Evolutionary conservation across 768 basidiomycete species (phyloP), one percentile per base, ranked within the genome.

Genomic region (Flagelloscypha sp.): DNA sequence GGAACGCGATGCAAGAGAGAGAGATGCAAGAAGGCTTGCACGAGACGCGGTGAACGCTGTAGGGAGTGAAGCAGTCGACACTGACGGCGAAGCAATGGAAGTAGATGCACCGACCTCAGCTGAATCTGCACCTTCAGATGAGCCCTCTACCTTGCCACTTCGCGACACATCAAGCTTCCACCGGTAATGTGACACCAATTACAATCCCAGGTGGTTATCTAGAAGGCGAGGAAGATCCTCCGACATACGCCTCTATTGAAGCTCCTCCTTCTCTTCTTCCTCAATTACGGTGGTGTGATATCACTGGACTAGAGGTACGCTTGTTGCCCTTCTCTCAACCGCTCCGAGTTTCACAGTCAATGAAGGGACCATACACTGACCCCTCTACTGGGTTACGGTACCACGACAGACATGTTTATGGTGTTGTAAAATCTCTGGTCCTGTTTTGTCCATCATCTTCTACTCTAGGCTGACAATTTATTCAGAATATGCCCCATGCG

Each of bases 391-490:
- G 79, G 1, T 62, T 90, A 7, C 70, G 87, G 4, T 89, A 83
- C 51, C 82, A 89, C 42, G 81, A 89, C 63, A 86, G 84, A 63
- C 84, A 76, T 42, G 74, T 89, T n/a, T 89, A 87, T 50, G 84
- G 86, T 30, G 61, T 86, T 19, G 74, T 89, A 44, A 84, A 84
- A 52, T 68, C 72, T 32, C 57, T 90, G 49, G 86, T 85, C n/a
- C n/a, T n/a, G n/a, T n/a, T n/a, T n/a, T n/a, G n/a, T n/a, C n/a
- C n/a, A n/a, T n/a, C n/a, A n/a, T n/a, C n/a, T n/a, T n/a, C n/a
- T n/a, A n/a, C n/a, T n/a, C n/a, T n/a, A n/a, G n/a, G n/a, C n/a
- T n/a, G n/a, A n/a, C n/a, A n/a, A n/a, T n/a, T n/a, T n/a, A n/a
- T n/a, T n/a, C n/a, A n/a, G n/a, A n/a, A n/a, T n/a, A n/a, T n/a